Evolutionary conservation across 768 basidiomycete species (phyloP).

Genomic region (Leccinum boreale): DNA sequence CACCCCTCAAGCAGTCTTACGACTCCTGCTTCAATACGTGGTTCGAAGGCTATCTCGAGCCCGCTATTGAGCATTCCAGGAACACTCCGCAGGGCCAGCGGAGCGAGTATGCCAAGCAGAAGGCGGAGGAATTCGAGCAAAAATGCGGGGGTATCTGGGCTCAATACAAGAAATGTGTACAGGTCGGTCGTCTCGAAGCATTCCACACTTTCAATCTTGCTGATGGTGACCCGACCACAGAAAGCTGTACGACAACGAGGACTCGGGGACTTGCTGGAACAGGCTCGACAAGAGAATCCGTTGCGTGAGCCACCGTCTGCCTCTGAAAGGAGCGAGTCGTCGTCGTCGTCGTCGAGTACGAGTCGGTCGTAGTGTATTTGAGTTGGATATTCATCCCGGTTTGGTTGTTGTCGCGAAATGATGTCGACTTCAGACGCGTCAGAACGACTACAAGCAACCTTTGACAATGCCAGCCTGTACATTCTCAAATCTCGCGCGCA

Average conservation of each 20-base stretch:
- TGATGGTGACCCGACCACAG: constrained; percentile 36
- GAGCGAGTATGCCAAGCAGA: constrained; percentile 62
- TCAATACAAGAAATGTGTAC: constrained; percentile 76
- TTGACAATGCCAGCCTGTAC: constrained; percentile 25
- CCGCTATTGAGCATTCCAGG: constrained; percentile 50
- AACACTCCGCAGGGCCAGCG: constrained; percentile 43
- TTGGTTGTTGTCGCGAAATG: constrained; percentile 6
- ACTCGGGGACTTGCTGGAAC: constrained; percentile 69
- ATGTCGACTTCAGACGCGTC: constrained; percentile 24
- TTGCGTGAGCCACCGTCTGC: constrained; percentile 53
- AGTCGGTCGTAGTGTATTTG: constrained; percentile 4
- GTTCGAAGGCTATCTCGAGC: constrained; percentile 96
- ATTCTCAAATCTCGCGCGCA: constrained; percentile 21
- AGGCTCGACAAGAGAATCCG: constrained; percentile 80
- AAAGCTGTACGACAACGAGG: constrained; percentile 78
- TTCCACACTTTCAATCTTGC: neutral
- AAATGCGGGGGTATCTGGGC: constrained; percentile 85
- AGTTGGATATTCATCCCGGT: neutral
- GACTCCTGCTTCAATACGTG: constrained; percentile 96
- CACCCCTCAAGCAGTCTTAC: constrained; percentile 83
- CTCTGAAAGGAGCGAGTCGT: constrained; percentile 5
- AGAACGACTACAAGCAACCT: constrained; percentile 24
- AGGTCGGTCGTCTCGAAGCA: constrained; percentile 47
- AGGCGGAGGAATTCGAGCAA: constrained; percentile 84
- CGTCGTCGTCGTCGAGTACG: constrained; percentile 6